Conservation (phyloP, 371 early-diverging fungal species). For the Paraphysoderma sedebokerense region DNA sequence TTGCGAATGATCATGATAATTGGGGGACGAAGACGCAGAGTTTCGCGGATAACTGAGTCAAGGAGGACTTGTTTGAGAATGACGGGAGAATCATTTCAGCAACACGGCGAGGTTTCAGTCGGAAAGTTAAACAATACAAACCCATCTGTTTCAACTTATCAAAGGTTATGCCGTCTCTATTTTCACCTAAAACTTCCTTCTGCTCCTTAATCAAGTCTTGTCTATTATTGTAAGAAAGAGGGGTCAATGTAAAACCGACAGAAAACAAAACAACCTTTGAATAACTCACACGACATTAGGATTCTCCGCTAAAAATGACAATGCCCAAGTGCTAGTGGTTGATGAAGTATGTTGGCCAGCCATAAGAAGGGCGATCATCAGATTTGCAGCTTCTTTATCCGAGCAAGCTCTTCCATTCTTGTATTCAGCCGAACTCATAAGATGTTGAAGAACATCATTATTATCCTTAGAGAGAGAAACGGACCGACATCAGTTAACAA, state of each 20-base stretch:
- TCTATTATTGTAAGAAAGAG: too few species aligned
- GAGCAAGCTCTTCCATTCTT: constrained; percentile 61
- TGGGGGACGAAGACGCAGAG: constrained; percentile 84
- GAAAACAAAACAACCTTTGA: neutral
- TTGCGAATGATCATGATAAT: constrained; percentile 86
- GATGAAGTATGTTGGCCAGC: constrained; percentile 94
- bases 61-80: constrained; percentile 55
- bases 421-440: constrained; percentile 63
- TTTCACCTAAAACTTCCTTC: constrained; percentile 35
- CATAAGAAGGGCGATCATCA: constrained; percentile 90
- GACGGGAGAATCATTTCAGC: too few species aligned
- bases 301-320: constrained; percentile 66
- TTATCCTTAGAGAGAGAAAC: constrained; percentile 8
- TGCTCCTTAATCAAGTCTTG: constrained; percentile 43
- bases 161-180: constrained; percentile 21
- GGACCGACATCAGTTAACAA: too few species aligned
- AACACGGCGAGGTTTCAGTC: too few species aligned
- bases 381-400: constrained; percentile 71
- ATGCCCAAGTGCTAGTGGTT: constrained; percentile 82
- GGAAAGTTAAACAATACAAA: too few species aligned
- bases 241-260: neutral
- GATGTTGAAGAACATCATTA: constrained; percentile 59
- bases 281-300: constrained; percentile 29
- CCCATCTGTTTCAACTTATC: too few species aligned
- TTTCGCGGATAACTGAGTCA: constrained; percentile 72